Evolutionary conservation across 805 yeast genomes (phyloP).

Genomic region (Scheffersomyces stipitis): DNA sequence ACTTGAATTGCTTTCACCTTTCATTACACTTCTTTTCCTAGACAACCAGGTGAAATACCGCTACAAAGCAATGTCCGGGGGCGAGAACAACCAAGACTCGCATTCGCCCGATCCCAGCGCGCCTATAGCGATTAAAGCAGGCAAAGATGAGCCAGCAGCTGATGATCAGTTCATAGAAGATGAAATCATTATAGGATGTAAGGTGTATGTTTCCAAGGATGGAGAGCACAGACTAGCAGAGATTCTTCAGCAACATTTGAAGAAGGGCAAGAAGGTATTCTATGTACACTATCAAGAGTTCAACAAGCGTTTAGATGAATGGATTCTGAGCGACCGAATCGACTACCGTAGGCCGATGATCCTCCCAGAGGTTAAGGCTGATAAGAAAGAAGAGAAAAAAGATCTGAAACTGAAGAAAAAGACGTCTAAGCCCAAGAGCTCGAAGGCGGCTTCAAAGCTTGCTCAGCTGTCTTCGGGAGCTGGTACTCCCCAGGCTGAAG

Average conservation of each 20-base stretch:
- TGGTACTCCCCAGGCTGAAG: conserved; percentile 26
- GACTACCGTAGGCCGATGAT: conserved; percentile 69
- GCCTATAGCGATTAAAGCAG: not conserved
- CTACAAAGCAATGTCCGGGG: not conserved
- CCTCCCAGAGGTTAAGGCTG: conserved; percentile 61
- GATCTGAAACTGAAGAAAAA: conserved; percentile 28
- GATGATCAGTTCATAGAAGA: conserved; percentile 28
- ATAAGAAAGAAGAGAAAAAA: conserved; percentile 46
- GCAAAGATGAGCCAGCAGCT: not conserved
- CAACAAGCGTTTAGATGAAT: conserved; percentile 95
- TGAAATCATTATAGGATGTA: conserved; percentile 73
- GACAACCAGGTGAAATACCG: not conserved
- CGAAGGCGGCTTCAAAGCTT: conserved; percentile 11
- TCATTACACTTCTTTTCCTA: not conserved
- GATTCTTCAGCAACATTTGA: conserved; percentile 69
- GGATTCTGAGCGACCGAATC: conserved; percentile 76
- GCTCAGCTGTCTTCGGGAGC: conserved; percentile 11
- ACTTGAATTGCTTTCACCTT: not conserved
- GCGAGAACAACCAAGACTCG: not conserved
- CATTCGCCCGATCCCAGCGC: not conserved
- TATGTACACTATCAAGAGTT: conserved; percentile 94
- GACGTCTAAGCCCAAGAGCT: conserved; percentile 21
- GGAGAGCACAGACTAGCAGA: conserved; percentile 81
- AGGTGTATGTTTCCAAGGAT: conserved; percentile 79
- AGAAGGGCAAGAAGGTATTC: conserved; percentile 75